phyloP scores from a whole-genome alignment of 2,329 filamentous ascomycete species.

The Aspergillus pseudotamarii region DNA sequence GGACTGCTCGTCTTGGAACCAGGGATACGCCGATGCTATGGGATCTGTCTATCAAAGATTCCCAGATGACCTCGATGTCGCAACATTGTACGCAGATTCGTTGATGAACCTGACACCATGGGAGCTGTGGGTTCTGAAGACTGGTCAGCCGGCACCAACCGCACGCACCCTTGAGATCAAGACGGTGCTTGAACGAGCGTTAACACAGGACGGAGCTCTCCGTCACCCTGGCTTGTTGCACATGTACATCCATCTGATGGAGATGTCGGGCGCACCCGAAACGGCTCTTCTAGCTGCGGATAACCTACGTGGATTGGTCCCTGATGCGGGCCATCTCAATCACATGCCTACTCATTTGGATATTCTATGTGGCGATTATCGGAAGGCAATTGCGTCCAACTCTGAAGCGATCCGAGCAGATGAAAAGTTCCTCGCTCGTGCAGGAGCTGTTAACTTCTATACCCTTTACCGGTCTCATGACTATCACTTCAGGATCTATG shows the following conservation, averaged over 20 bases:
- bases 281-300: slow-evolving; percentile 63
- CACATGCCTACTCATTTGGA: slow-evolving; percentile 82
- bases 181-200: slow-evolving; percentile 59
- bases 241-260: slow-evolving; percentile 76
- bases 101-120: slow-evolving; percentile 69
- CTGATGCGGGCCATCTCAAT: slow-evolving; percentile 69
- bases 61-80: slow-evolving; percentile 63
- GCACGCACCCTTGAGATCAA: slow-evolving; percentile 64
- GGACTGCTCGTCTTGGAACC: slow-evolving; percentile 60
- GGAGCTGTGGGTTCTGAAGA: slow-evolving; percentile 65
- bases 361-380: slow-evolving; percentile 72
- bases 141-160: slow-evolving; percentile 57
- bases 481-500: slow-evolving; percentile 75
- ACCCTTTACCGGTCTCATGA: slow-evolving; percentile 75
- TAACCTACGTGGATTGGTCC: slow-evolving; percentile 63
- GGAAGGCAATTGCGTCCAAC: slow-evolving; percentile 68
- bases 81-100: slow-evolving; percentile 64
- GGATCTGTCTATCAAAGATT: slow-evolving; percentile 55
- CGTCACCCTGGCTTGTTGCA: slow-evolving; percentile 72
- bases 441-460: slow-evolving; percentile 70
- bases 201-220: slow-evolving; percentile 53
- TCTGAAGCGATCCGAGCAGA: slow-evolving; percentile 68
- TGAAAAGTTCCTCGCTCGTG: slow-evolving; percentile 62
- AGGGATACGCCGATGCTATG: slow-evolving; percentile 66
- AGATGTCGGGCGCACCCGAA: slow-evolving; percentile 72